These are phyloP conservation scores for rapeseed (Brassica napus) DNA, from an alignment of 345 rosid species.

Conservation along the genomic window DNA sequence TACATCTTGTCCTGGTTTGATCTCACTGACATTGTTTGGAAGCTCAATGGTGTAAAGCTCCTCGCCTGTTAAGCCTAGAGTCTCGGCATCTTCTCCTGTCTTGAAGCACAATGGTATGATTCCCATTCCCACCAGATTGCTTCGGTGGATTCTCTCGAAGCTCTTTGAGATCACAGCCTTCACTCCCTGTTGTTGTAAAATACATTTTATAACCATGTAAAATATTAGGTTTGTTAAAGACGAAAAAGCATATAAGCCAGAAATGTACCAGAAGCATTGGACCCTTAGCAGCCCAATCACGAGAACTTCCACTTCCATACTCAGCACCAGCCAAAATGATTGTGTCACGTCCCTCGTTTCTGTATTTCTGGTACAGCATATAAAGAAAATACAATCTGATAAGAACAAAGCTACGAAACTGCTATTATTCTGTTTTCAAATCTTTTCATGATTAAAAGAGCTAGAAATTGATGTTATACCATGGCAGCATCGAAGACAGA, in stretches of 20 bases:
- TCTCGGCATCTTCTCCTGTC: slow-evolving; percentile 80
- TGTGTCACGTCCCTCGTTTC: slow-evolving; percentile 65
- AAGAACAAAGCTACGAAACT: neutral
- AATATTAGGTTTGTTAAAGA: neutral
- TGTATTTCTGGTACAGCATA: slow-evolving; percentile 62
- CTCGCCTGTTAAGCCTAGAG: slow-evolving; percentile 76
- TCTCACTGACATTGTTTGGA: slow-evolving; percentile 58
- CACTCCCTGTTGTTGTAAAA: slow-evolving; percentile 60
- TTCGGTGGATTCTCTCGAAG: slow-evolving; percentile 86
- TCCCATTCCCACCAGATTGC: slow-evolving; percentile 93
- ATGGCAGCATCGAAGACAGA: slow-evolving; percentile 81
- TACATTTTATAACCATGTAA: neutral
- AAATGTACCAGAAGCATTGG: slow-evolving; percentile 76
- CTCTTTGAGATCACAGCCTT: slow-evolving; percentile 91
- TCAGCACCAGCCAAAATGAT: slow-evolving; percentile 87
- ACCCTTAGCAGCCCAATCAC: slow-evolving; percentile 99
- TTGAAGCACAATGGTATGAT: slow-evolving; percentile 79
- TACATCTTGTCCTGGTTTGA: slow-evolving; percentile 88
- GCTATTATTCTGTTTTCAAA: neutral
- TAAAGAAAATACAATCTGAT: neutral
- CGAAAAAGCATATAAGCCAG: neutral
- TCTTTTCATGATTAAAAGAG: neutral
- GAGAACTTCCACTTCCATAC: slow-evolving; percentile 96
- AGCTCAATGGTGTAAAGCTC: slow-evolving; percentile 74
- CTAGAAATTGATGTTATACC: slow-evolving; percentile 41